Evolutionary conservation across 2,329 filamentous ascomycete species (phyloP).

Genomic region (Lasiodiplodia hormozganensis): DNA sequence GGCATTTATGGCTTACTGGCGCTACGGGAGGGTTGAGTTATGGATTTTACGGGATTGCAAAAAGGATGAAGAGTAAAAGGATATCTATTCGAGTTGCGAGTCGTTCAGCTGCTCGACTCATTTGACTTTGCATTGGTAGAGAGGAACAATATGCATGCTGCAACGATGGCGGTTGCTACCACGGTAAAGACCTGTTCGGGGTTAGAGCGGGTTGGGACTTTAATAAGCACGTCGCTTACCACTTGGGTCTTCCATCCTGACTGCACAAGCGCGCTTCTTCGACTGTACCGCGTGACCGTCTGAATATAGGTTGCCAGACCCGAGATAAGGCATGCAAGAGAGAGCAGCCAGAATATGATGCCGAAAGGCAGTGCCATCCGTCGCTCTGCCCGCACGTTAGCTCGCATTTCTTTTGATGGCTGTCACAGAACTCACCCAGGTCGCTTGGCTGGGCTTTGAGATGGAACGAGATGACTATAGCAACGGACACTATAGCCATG

Average conservation of each 20-base stretch:
- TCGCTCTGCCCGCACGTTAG: constrained; percentile 63
- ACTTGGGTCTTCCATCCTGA: constrained; percentile 91
- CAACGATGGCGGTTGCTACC: constrained; percentile 49
- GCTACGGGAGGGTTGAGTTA: constrained; percentile 6
- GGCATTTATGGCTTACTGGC: background rate
- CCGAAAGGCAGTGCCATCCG: constrained; percentile 84
- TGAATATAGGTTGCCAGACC: constrained; percentile 89
- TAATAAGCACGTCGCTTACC: constrained; percentile 54
- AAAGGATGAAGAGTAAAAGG: background rate
- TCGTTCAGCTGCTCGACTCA: background rate
- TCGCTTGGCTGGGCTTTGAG: constrained; percentile 74
- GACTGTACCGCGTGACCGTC: constrained; percentile 81
- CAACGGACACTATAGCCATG: constrained; percentile 86
- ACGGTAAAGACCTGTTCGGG: constrained; percentile 43
- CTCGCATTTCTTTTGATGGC: background rate
- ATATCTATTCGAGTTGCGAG: background rate
- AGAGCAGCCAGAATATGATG: constrained; percentile 84
- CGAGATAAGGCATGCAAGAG: constrained; percentile 75
- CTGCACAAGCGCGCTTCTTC: constrained; percentile 83
- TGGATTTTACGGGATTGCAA: constrained; percentile 6
- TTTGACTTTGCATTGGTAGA: constrained; percentile 43
- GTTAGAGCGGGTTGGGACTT: background rate
- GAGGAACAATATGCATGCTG: constrained; percentile 50
- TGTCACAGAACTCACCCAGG: constrained; percentile 35
- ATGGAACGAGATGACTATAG: constrained; percentile 93